These are phyloP conservation scores for Colletotrichum nymphaeae DNA, from an alignment of 2,329 filamentous ascomycete species.

Conservation along the genomic window DNA sequence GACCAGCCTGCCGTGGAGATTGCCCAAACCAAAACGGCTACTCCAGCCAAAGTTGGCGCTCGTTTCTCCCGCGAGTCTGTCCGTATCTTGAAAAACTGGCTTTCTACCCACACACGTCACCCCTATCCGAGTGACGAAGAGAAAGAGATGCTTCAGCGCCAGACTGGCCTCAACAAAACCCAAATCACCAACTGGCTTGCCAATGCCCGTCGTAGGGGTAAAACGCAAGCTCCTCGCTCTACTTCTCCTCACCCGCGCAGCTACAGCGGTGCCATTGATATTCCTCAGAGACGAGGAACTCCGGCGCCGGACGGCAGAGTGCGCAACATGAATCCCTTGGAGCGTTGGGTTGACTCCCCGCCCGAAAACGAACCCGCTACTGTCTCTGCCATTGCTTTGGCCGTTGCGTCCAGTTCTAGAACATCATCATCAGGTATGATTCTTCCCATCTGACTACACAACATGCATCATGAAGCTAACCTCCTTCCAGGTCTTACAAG, in stretches of 20 bases:
- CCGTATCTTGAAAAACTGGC: slow-evolving; percentile 86
- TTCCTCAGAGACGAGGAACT: slow-evolving; percentile 71
- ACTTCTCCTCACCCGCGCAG: slow-evolving; percentile 76
- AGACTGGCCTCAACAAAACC: slow-evolving; percentile 83
- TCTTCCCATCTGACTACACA: neutral
- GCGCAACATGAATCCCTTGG: slow-evolving; percentile 64
- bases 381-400: slow-evolving; percentile 67
- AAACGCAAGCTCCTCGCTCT: slow-evolving; percentile 75
- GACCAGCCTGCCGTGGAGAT: slow-evolving; percentile 37
- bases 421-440: slow-evolving; percentile 50
- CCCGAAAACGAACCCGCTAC: slow-evolving; percentile 71
- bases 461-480: slow-evolving; percentile 14
- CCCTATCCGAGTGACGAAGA: slow-evolving; percentile 92
- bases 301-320: slow-evolving; percentile 57
- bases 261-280: slow-evolving; percentile 76
- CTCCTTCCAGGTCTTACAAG: slow-evolving; percentile 61
- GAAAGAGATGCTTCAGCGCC: slow-evolving; percentile 80
- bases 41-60: slow-evolving; percentile 73
- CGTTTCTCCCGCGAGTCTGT: slow-evolving; percentile 85
- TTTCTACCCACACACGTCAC: slow-evolving; percentile 81
- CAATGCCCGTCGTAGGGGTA: slow-evolving; percentile 86
- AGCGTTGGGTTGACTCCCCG: slow-evolving; percentile 70
- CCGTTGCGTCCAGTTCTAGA: slow-evolving; percentile 64
- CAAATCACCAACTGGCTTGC: slow-evolving; percentile 95
- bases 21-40: slow-evolving; percentile 41